Evolutionary conservation across 495 filamentous ascomycete species (phyloP).

Genomic region (Penicillium taxi): DNA sequence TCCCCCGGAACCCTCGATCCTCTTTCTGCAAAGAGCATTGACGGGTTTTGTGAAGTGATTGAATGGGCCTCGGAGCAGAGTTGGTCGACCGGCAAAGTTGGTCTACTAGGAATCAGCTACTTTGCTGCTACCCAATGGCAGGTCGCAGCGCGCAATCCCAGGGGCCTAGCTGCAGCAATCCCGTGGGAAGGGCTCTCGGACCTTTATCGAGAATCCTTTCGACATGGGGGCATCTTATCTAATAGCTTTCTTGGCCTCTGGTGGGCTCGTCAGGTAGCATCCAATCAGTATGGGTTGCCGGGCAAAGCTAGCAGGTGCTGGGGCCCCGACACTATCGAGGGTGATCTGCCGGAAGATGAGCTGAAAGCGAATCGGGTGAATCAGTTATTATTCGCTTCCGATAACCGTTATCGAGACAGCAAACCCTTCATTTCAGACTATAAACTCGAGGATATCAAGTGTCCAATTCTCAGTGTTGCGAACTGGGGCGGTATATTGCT

Average conservation of each 20-base stretch:
- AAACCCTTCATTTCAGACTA: constrained; percentile 20
- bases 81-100: constrained; percentile 56
- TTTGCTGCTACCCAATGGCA: constrained; percentile 59
- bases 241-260: constrained; percentile 56
- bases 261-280: constrained; percentile 55
- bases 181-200: constrained; percentile 67
- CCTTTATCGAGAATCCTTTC: constrained; percentile 54
- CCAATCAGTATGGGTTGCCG: constrained; percentile 55
- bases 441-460: constrained; percentile 46
- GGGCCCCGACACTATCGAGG: constrained; percentile 53
- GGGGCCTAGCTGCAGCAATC: constrained; percentile 51
- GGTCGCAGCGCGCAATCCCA: constrained; percentile 52
- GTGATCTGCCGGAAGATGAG: constrained; percentile 48
- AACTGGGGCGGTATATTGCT: constrained; percentile 57
- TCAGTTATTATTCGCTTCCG: constrained; percentile 51
- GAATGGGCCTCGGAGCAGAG: constrained; percentile 55
- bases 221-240: constrained; percentile 59
- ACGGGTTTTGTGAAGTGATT: constrained; percentile 54
- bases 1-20: constrained; percentile 51
- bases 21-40: constrained; percentile 50
- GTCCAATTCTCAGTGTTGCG: constrained; percentile 52
- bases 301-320: constrained; percentile 28
- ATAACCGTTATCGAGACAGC: constrained; percentile 44
- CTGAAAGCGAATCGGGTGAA: constrained; percentile 54
- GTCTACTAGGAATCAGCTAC: constrained; percentile 54